Conservation (phyloP, 306 rosid species). For the Cucurbita maxima region DNA sequence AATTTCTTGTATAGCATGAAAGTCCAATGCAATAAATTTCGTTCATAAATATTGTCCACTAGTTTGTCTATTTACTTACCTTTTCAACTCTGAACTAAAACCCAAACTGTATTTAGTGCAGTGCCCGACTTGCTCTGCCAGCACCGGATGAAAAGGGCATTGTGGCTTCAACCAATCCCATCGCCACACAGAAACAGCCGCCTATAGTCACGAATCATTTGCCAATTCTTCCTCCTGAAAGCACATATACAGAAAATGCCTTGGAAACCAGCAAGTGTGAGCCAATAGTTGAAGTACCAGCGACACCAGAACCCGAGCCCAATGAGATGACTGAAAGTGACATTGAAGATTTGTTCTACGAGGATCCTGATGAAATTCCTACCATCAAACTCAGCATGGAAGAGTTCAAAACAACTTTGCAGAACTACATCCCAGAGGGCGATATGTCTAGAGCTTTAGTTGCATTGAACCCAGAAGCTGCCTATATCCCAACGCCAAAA, state of each 20-base stretch:
- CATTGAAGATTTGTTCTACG: conserved; percentile 51
- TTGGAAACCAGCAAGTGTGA: conserved; percentile 27
- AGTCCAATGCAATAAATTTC: neutral
- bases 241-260: conserved; percentile 15
- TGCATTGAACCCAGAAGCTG: conserved; percentile 39
- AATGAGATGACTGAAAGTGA: conserved; percentile 41
- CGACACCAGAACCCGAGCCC: conserved; percentile 58
- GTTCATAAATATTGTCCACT: neutral
- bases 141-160: conserved; percentile 67
- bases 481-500: conserved; percentile 58
- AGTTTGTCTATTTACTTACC: neutral
- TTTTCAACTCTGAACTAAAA: conserved; percentile 4
- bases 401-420: conserved; percentile 28
- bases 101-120: conserved; percentile 26
- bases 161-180: conserved; percentile 27
- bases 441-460: conserved; percentile 79
- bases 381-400: conserved; percentile 27
- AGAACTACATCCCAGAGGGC: conserved; percentile 28
- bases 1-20: neutral
- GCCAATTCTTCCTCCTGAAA: conserved; percentile 38
- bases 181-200: conserved; percentile 22
- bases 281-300: conserved; percentile 89
- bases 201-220: conserved; percentile 20
- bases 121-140: conserved; percentile 88
- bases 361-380: conserved; percentile 65